phyloP scores from a whole-genome alignment of 108 stramenopile species.

The Cyclotella cryptica region DNA sequence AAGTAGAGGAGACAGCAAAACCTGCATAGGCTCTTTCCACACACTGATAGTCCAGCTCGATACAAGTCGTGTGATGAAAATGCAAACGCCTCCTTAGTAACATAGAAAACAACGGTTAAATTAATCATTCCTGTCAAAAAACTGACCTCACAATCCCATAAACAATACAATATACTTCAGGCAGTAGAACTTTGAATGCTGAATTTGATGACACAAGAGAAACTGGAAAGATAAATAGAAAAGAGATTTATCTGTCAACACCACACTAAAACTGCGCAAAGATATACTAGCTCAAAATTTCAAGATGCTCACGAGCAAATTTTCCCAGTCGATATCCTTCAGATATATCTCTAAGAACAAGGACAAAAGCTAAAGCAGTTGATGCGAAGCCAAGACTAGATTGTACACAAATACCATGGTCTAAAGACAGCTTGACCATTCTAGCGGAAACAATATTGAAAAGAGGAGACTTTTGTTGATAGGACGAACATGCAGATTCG shows the following conservation, averaged over 20 bases:
- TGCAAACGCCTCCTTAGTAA: no score
- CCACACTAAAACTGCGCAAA: not conserved
- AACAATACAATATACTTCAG: not conserved
- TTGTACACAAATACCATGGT: not conserved
- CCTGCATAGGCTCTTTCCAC: conserved; percentile 26
- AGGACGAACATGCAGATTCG: not conserved
- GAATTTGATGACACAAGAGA: not conserved
- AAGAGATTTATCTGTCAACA: not conserved
- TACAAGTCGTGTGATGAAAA: no score
- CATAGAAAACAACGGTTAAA: no score
- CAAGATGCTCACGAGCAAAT: not conserved
- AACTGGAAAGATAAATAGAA: not conserved
- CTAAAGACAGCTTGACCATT: not conserved
- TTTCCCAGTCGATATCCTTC: not conserved
- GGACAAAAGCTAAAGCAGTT: not conserved
- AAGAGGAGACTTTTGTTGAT: conserved; percentile 1
- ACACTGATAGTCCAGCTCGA: no score
- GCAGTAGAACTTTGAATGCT: not conserved
- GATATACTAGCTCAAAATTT: no score
- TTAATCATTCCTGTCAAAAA: not conserved
- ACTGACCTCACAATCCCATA: conserved; percentile 6
- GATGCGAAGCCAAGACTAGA: not conserved
- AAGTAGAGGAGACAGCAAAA: not conserved
- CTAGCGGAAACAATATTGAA: not conserved
- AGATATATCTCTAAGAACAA: conserved; percentile 1